Conservation (phyloP, 2,329 filamentous ascomycete genomes). For the Alternaria sp. region DNA sequence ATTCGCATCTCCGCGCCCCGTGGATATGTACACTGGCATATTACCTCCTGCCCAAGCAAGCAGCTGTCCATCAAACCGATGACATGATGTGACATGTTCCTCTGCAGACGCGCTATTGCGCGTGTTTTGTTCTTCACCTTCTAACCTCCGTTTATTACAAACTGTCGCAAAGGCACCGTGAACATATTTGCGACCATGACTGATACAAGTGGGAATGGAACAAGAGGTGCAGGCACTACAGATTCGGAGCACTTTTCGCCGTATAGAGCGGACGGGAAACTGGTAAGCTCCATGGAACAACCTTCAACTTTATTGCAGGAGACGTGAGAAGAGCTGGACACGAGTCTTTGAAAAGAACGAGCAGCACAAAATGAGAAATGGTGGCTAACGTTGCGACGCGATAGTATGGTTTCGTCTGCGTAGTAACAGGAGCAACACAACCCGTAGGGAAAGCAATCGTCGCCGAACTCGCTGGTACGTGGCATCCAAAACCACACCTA, state of each 20-base stretch:
- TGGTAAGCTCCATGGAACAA: slow-evolving; percentile 52
- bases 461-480: slow-evolving; percentile 64
- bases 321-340: not conserved
- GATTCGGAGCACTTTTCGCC: slow-evolving; percentile 64
- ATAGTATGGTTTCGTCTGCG: slow-evolving; percentile 70
- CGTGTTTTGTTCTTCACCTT: not conserved
- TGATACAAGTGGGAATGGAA: slow-evolving; percentile 18
- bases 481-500: not conserved
- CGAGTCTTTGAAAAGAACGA: not conserved
- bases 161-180: not conserved
- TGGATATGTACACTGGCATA: slow-evolving; percentile 41
- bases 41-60: slow-evolving; percentile 6
- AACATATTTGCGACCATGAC: not conserved
- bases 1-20: slow-evolving; percentile 51
- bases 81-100: slow-evolving; percentile 49
- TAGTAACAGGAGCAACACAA: slow-evolving; percentile 69
- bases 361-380: not conserved
- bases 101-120: slow-evolving; percentile 23
- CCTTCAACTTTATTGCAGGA: not conserved
- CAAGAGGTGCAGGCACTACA: slow-evolving; percentile 5
- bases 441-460: slow-evolving; percentile 69
- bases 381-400: not conserved
- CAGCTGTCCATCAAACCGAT: slow-evolving; percentile 33
- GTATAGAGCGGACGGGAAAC: slow-evolving; percentile 66
- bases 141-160: not conserved